Evolutionary conservation across 2,329 filamentous ascomycete genomes (phyloP), one percentile per base, ranked within the genome.

Genomic region (Septoria petroselini): DNA sequence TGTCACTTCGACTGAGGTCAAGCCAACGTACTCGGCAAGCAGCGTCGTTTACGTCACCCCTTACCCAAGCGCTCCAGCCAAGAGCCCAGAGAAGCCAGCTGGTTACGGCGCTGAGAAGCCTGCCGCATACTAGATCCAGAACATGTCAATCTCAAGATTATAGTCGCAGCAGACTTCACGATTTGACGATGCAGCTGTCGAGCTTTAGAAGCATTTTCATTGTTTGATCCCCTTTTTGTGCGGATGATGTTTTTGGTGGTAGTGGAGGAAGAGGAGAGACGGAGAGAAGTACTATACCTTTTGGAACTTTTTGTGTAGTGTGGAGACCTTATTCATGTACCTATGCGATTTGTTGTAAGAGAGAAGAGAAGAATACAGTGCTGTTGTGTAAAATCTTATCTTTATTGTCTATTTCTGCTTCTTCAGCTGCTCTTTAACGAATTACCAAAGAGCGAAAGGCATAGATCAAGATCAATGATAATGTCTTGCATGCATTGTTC

Each of bases 41-140:
- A 41, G 41, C 29, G 50, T 49, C 18, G 52, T 44, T 27, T 57
- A 55, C 38, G 57, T 55, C 12, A 53, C 47, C 11, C 52, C 54
- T 19, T 25, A 39, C 3, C 43, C 42, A 14, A 30, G 21, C 29
- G 3, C n/a, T 4, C 21, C 21, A 15, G 15, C 38, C 38, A 25
- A 19, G 3, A 14, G n/a, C n/a, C n/a, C 40, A 27, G 40, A 30
- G 19, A 39, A 34, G 27, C 45, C 54, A 17, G 41, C 27, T 11
- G 17, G 15, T 25, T 42, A 27, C 8, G 23, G 23, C 5, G 5
- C 40, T 42, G 40, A 30, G 19, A 39, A 34, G 27, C 48, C 54
- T n/a, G 41, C 52, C 7, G 48, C 42, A 21, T 52, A 52, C 48
- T 19, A 41, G 21, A 33, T 39, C 12, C 43, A 44, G 19, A 38